Base-by-base conservation (phyloP, 148 eudicot species). In the Fagopyrum homotropicum region DNA sequence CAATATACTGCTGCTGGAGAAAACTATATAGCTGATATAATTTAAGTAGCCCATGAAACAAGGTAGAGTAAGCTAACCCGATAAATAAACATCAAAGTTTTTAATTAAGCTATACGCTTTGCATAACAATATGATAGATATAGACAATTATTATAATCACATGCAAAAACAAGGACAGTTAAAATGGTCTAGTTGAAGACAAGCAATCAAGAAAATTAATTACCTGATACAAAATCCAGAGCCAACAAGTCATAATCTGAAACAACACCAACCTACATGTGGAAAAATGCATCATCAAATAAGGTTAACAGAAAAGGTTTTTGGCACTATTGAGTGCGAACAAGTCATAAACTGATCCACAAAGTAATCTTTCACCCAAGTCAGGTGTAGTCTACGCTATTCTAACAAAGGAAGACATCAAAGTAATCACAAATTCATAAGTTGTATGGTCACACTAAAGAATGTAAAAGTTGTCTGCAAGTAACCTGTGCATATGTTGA, bases 221-320 rank as follows among this genome's bases (percentile, higher is more conserved):
- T 84, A 91, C 98, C 98, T 92, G 99, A 92, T 75, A 95, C 88
- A 73, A 93, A 85, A 74, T 93, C 98, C 84, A 93, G 83, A 76
- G 98, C 98, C 77, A 93, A 78, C 74, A 93, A 81, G 81, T 93
- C 98, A 82, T 89, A 93, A 83, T 93, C 98, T 56, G 98, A 93
- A 79, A 89, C 98, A 77, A 93, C 82, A 75, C 98, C 98, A 78
- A 93, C 97, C 98, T 93, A 92, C 83, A 86, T 68, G 12, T 6
- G 30, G 16, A 63, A 66, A 66, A 66, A 66, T 26, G 46, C 46
- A 66, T 40, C 60, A 66, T 81, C 48, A 26, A 44, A 49, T 5
- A n/a, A 68, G 49, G 61, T 15, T 57, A 26, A 6, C 12, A 19
- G 9, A 55, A 59, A 75, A 19, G 76, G 19, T 64, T 64, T 51